These are phyloP conservation scores for Citrullus mucosospermus DNA, from an alignment of 306 rosid species.

Conservation along the genomic window DNA sequence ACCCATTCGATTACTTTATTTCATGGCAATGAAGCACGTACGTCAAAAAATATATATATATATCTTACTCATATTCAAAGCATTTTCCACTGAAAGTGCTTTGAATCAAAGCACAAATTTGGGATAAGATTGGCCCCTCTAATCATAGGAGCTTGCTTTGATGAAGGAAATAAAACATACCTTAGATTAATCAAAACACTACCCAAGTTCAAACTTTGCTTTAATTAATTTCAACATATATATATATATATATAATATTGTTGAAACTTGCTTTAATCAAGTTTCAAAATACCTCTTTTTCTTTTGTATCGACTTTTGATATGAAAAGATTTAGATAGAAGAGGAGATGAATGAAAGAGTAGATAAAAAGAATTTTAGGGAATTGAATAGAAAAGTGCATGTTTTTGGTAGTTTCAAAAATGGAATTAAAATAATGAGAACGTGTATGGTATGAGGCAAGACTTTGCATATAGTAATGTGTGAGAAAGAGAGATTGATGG, in stretches of 20 bases:
- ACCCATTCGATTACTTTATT: too few relatives aligned
- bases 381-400: too few relatives aligned
- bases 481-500: neutral
- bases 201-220: too few relatives aligned
- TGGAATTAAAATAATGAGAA: neutral
- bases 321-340: neutral
- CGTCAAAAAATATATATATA: neutral
- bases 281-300: neutral
- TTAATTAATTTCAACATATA: too few relatives aligned
- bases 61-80: neutral
- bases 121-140: too few relatives aligned
- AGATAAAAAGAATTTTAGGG: neutral
- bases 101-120: too few relatives aligned
- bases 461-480: neutral
- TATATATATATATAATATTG: too few relatives aligned
- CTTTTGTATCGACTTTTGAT: neutral
- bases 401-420: neutral
- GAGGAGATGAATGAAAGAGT: neutral
- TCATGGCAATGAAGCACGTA: neutral
- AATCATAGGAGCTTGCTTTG: too few relatives aligned
- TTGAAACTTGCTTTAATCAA: neutral
- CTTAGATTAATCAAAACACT: too few relatives aligned
- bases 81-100: neutral
- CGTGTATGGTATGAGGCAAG: neutral
- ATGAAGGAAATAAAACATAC: too few relatives aligned